phyloP scores from a whole-genome alignment of 371 early-diverging fungal genomes.

The Mortierella sp. region DNA sequence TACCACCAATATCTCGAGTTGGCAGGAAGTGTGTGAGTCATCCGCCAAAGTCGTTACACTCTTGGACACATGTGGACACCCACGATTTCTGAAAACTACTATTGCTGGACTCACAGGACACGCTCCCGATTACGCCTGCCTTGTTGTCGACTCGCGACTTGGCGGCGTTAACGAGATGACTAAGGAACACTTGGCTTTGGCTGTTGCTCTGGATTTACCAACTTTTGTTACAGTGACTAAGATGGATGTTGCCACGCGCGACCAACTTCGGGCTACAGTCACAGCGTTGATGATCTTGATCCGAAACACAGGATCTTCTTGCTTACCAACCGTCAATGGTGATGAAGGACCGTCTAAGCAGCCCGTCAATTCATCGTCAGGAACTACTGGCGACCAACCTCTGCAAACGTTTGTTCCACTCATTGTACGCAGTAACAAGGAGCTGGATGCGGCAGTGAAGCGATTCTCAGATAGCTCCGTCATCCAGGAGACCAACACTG shows the following conservation, averaged over 20 bases:
- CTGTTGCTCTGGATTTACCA: slow-evolving; percentile 84
- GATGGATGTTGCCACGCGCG: slow-evolving; percentile 86
- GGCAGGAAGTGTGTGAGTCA: too few relatives aligned
- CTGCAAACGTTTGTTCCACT: slow-evolving; percentile 76
- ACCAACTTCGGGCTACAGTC: slow-evolving; percentile 66
- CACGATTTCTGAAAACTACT: slow-evolving; percentile 91
- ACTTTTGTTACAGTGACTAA: slow-evolving; percentile 92
- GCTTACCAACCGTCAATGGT: slow-evolving; percentile 19
- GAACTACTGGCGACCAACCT: background rate
- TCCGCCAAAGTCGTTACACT: slow-evolving; percentile 82
- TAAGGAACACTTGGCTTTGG: slow-evolving; percentile 87
- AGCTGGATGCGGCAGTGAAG: slow-evolving; percentile 75
- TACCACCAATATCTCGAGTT: slow-evolving; percentile 65
- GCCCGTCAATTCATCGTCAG: slow-evolving; percentile 77
- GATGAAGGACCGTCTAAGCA: slow-evolving; percentile 69
- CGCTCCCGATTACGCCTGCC: slow-evolving; percentile 89
- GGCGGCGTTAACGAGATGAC: slow-evolving; percentile 89
- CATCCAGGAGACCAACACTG: slow-evolving; percentile 32
- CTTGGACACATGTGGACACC: slow-evolving; percentile 92
- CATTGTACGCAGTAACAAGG: slow-evolving; percentile 71
- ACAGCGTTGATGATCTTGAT: slow-evolving; percentile 40
- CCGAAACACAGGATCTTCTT: slow-evolving; percentile 27
- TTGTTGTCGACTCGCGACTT: slow-evolving; percentile 88
- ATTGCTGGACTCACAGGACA: slow-evolving; percentile 90
- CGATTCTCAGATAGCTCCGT: slow-evolving; percentile 62